These are phyloP conservation scores for Rachicladosporium sp. DNA, from an alignment of 2,329 filamentous ascomycete species.

Conservation along the genomic window DNA sequence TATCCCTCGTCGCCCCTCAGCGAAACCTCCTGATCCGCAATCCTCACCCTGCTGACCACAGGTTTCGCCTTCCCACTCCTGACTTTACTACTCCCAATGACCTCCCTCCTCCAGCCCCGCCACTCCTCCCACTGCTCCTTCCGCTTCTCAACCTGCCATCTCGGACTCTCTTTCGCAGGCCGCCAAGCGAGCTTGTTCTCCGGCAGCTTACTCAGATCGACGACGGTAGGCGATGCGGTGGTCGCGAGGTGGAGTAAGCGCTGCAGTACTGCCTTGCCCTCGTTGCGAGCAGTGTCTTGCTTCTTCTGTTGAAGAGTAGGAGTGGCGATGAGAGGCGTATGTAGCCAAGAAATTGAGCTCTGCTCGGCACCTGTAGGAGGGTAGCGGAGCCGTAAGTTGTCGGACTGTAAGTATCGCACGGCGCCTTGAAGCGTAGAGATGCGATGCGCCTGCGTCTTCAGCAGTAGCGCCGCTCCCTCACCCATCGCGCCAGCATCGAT, in stretches of 20 bases:
- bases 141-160: slow-evolving; percentile 54
- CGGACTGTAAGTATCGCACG: slow-evolving; percentile 55
- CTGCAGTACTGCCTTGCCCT: slow-evolving; percentile 53
- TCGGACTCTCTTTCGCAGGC: slow-evolving; percentile 49
- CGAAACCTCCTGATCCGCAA: too few species aligned
- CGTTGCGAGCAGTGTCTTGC: slow-evolving; percentile 43
- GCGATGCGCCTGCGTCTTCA: slow-evolving; percentile 57
- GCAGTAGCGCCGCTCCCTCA: slow-evolving; percentile 57
- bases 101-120: slow-evolving; percentile 22
- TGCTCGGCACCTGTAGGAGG: slow-evolving; percentile 14
- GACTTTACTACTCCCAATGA: slow-evolving; percentile 7
- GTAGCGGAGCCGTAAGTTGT: slow-evolving; percentile 50
- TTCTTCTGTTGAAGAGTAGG: slow-evolving; percentile 23
- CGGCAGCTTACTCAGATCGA: slow-evolving; percentile 46
- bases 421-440: slow-evolving; percentile 51
- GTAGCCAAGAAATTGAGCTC: slow-evolving; percentile 46
- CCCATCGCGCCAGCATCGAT: slow-evolving; percentile 55
- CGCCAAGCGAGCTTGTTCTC: slow-evolving; percentile 54
- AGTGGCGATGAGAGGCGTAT: slow-evolving; percentile 45
- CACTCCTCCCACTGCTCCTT: slow-evolving; percentile 50
- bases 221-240: slow-evolving; percentile 37
- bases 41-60: too few species aligned
- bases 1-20: too few species aligned
- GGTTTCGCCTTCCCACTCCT: too few species aligned
- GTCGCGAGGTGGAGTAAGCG: slow-evolving; percentile 53